phyloP scores from a whole-genome alignment of 495 filamentous ascomycete genomes.

The Penicillium alfredii region DNA sequence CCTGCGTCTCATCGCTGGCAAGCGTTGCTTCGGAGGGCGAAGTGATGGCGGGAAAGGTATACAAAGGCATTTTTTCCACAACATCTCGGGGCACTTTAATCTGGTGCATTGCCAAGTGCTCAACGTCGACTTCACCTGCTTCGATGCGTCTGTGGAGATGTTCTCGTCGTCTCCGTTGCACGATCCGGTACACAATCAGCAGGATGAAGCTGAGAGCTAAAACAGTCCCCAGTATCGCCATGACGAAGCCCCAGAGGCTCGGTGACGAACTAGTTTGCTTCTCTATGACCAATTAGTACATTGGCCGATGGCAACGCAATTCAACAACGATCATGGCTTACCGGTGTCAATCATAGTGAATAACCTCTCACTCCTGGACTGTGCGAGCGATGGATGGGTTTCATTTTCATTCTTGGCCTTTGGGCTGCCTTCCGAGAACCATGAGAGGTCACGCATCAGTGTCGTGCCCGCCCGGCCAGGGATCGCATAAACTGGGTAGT shows the following conservation, averaged over 20 bases:
- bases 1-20: conserved; percentile 5
- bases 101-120: conserved; percentile 70
- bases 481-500: conserved; percentile 81
- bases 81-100: conserved; percentile 62
- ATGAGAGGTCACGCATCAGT: conserved; percentile 65
- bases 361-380: conserved; percentile 50
- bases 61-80: conserved; percentile 66
- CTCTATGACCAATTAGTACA: conserved; percentile 8
- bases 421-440: conserved; percentile 68
- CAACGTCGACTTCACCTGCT: conserved; percentile 72
- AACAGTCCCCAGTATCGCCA: conserved; percentile 73
- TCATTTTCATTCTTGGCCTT: conserved; percentile 18
- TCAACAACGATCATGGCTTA: conserved; percentile 31
- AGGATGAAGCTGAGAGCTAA: conserved; percentile 57
- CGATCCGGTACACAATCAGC: conserved; percentile 65
- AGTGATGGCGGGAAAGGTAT: conserved; percentile 54
- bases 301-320: background rate
- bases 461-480: conserved; percentile 55
- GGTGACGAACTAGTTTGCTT: conserved; percentile 37
- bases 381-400: conserved; percentile 17
- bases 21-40: conserved; percentile 11
- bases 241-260: conserved; percentile 75
- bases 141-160: conserved; percentile 61
- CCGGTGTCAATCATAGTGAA: conserved; percentile 57
- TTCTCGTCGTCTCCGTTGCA: conserved; percentile 61